Percentiles rank a stretch among this genome's conserved stretches.
These are phyloP conservation scores for Cadophora sp. DNA, from an alignment of 2,329 filamentous ascomycete genomes.

Conservation along the genomic window DNA sequence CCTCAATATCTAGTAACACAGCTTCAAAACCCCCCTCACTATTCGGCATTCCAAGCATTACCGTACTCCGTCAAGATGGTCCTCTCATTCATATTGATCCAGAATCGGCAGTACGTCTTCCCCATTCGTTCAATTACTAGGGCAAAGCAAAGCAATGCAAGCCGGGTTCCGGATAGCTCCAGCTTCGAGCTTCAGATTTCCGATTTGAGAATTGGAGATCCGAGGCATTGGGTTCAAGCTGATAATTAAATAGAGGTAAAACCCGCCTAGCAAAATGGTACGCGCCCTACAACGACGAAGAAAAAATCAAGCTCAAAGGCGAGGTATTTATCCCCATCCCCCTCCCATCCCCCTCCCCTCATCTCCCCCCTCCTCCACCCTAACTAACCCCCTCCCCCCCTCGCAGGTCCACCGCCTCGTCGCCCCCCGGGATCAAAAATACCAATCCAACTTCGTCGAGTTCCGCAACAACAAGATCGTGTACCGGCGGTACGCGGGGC, in stretches of 20 bases:
- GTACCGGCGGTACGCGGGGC: constrained; percentile 94
- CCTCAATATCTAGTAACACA: neutral
- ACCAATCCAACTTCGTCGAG: constrained; percentile 99
- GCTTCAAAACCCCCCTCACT: neutral
- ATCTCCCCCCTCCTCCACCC: neutral
- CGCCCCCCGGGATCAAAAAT: constrained; percentile 96
- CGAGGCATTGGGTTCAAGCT: neutral
- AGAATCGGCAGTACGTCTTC: constrained; percentile 77
- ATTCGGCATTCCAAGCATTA: neutral
- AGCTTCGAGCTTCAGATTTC: neutral
- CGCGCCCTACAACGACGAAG: constrained; percentile 96
- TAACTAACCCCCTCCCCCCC: constrained; percentile 16
- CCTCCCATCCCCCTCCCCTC: constrained; percentile 2
- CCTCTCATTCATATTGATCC: constrained; percentile 88
- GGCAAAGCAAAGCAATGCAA: neutral
- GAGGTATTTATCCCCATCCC: constrained; percentile 63
- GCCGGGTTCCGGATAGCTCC: neutral
- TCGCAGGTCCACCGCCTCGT: constrained; percentile 97
- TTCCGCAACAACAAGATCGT: constrained; percentile 94
- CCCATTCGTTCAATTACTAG: neutral
- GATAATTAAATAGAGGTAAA: constrained; percentile 75
- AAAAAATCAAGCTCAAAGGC: constrained; percentile 99
- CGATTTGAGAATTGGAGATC: neutral
- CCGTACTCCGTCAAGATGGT: constrained; percentile 48
- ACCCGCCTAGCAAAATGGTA: constrained; percentile 99